A percentile compares a stretch with the other conserved stretches of the same genome.
Conservation (phyloP, 345 rosid species). For the Jatropha curcas region DNA sequence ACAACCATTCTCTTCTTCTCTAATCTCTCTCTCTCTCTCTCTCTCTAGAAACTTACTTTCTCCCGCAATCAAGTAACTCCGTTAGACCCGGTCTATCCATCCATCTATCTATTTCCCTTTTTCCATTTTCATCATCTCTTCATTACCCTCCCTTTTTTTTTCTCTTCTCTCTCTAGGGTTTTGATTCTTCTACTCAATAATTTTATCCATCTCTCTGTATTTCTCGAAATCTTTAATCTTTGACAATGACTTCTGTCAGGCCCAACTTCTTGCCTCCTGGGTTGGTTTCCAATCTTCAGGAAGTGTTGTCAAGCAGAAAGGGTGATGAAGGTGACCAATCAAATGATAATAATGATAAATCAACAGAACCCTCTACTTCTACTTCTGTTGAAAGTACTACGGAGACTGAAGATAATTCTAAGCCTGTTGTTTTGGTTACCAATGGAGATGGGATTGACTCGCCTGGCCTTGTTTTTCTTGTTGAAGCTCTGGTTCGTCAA, state of each 20-base stretch:
- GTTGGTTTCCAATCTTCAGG: slow-evolving; percentile 79
- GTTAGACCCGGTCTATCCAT: slow-evolving; percentile 36
- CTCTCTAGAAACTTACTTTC: background rate
- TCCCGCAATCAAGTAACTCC: slow-evolving; percentile 15
- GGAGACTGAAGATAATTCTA: slow-evolving; percentile 48
- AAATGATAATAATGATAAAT: slow-evolving; percentile 22
- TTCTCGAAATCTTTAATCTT: background rate
- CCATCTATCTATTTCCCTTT: background rate
- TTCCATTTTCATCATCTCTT: slow-evolving; percentile 9
- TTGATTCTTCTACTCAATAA: slow-evolving; percentile 26
- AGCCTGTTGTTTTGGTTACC: slow-evolving; percentile 79
- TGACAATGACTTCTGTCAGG: slow-evolving; percentile 48
- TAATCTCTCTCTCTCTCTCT: slow-evolving; percentile 4
- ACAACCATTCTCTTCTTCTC: slow-evolving; percentile 5
- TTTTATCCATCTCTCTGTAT: background rate
- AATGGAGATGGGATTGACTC: slow-evolving; percentile 93
- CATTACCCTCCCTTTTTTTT: background rate
- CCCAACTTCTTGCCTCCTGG: slow-evolving; percentile 71
- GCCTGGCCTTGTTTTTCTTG: slow-evolving; percentile 81
- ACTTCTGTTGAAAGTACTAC: slow-evolving; percentile 38
- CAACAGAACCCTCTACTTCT: slow-evolving; percentile 56
- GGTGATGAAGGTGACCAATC: slow-evolving; percentile 23
- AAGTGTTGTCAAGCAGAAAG: slow-evolving; percentile 64
- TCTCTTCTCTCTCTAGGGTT: slow-evolving; percentile 33
- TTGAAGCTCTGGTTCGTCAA: slow-evolving; percentile 73